Conservation (phyloP, 1,284 basidiomycete genomes). For the Fomitopsis schrenkii region DNA sequence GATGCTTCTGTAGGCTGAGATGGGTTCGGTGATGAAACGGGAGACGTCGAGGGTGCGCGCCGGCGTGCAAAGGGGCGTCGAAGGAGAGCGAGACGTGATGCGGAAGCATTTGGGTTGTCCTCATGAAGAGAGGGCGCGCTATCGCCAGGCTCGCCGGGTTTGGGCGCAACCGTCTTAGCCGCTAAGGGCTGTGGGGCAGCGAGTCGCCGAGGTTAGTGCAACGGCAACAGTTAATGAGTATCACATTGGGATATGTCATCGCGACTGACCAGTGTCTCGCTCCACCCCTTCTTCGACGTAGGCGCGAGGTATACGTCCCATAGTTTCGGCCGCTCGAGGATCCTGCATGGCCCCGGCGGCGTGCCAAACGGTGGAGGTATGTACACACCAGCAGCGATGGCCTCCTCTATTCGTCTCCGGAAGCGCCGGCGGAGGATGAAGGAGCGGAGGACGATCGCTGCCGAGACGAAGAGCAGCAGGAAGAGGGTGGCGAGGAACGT, state of each 20-base stretch:
- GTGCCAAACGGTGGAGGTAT: conserved; percentile 30
- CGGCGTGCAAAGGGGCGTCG: conserved; percentile 7
- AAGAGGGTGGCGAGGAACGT: conserved; percentile 70
- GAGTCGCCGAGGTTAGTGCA: neutral
- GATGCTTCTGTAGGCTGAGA: conserved; percentile 7
- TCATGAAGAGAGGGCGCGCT: neutral
- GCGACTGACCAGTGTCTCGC: conserved; percentile 42
- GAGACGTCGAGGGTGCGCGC: conserved; percentile 2
- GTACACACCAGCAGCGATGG: conserved; percentile 42
- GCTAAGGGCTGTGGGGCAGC: conserved; percentile 17
- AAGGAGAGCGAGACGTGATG: neutral
- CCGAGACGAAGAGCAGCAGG: conserved; percentile 60
- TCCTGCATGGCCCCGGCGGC: conserved; percentile 33
- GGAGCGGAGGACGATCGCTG: conserved; percentile 58
- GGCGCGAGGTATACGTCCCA: conserved; percentile 44
- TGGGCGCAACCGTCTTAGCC: conserved; percentile 11
- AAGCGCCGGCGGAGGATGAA: conserved; percentile 58
- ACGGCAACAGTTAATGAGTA: neutral
- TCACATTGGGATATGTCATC: neutral
- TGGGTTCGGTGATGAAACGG: neutral
- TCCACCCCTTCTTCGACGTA: conserved; percentile 37
- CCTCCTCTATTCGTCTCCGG: conserved; percentile 45
- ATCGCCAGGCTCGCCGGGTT: conserved; percentile 10
- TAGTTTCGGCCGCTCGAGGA: conserved; percentile 47
- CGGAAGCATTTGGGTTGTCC: neutral